These are phyloP conservation scores for Trichoderma pleuroti DNA, from an alignment of 2,329 filamentous ascomycete genomes.

Conservation along the genomic window DNA sequence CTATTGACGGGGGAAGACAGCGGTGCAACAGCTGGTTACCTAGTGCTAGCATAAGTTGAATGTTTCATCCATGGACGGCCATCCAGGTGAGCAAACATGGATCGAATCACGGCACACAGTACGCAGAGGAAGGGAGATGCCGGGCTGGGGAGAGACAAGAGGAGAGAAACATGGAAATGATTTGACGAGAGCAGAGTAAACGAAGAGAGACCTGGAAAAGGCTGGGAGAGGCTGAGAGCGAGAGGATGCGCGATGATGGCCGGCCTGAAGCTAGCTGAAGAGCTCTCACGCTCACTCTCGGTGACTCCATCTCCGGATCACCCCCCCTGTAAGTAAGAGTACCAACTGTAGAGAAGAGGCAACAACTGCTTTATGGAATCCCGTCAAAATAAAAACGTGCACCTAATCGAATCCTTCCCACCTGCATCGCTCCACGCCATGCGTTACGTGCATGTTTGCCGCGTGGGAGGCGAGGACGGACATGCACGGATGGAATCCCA, in stretches of 20 bases:
- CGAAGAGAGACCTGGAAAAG: background rate
- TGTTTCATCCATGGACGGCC: background rate
- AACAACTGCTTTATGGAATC: background rate
- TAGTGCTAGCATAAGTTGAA: background rate
- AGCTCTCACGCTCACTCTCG: background rate
- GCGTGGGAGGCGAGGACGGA: background rate
- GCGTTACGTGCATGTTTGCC: background rate
- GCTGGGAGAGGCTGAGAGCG: background rate
- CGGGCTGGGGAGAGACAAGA: background rate
- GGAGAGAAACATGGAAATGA: background rate
- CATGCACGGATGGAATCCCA: background rate
- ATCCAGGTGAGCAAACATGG: background rate
- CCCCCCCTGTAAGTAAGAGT: background rate
- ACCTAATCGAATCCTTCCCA: background rate
- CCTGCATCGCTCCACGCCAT: background rate
- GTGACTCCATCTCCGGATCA: background rate
- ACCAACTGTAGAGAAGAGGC: background rate
- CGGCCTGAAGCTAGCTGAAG: background rate
- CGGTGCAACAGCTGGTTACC: background rate
- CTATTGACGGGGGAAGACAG: background rate
- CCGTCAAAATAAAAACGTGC: background rate
- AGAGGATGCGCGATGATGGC: background rate
- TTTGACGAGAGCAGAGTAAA: background rate
- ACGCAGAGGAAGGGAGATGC: background rate
- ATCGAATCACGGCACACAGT: background rate